Base-by-base conservation (phyloP, 2,329 filamentous ascomycete species). In the Cladosporium cucumerinum region DNA sequence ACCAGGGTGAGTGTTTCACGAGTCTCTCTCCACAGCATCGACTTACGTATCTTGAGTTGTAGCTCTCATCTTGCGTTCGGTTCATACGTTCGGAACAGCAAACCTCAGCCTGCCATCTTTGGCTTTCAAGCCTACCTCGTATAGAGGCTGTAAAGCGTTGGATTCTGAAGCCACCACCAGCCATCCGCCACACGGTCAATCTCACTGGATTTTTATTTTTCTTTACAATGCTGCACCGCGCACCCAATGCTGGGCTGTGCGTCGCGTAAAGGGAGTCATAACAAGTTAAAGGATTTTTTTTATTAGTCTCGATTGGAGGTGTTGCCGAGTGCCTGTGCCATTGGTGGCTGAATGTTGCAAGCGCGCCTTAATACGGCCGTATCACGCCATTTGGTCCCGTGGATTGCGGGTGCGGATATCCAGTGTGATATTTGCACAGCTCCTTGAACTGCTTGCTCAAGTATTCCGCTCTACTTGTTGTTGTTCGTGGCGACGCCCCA, bases 401-500 rank as follows among this genome's bases (percentile, higher is more conserved):
- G 39, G 23, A 46, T 46, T 46, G 39, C n/a, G 8, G 39, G n/a
- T 46, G 39, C 39, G n/a, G 36, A 46, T 23, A 5, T 11, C 39
- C 39, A n/a, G n/a, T 46, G 39, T 46, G 39, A n/a, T 21, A 46
- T 12, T 46, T n/a, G n/a, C n/a, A 21, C 39, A 46, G 8, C 8
- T 46, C 3, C 39, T 21, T 3, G 39, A 46, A 46, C 14, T 1
- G 8, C 39, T 46, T 11, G n/a, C 23, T n/a, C 39, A 21, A 46
- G 39, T 10, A 8, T 21, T 21, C 39, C 39, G 7, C 5, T 14
- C 51, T 66, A 69, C 34, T 69, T 61, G 60, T 83, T 82, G 63
- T 85, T 80, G 0, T 82, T 82, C 0, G 83, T 87, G 4, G 82
- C 82, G 2, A 84, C 80, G 8, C 86, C 85, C 85, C 85, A 88